Base-by-base conservation (phyloP, 2,329 filamentous ascomycete species). In the Phialophora verrucosa region DNA sequence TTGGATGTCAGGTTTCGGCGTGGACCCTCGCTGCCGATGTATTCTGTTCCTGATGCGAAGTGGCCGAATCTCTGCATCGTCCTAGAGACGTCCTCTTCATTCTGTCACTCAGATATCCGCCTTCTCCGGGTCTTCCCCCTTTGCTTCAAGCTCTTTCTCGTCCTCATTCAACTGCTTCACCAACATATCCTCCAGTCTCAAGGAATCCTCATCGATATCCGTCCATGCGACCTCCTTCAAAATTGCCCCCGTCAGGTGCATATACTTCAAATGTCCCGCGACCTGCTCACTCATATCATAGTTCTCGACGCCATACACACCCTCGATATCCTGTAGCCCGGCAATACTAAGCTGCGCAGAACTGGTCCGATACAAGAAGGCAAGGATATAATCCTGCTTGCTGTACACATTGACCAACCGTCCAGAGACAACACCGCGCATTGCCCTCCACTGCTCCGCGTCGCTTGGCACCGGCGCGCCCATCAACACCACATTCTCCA, bases 351-450 rank as follows among this genome's bases (percentile, higher is more conserved):
- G 83, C 68, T 91, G 88, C 38, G 93, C 85, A 63, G 87, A 91
- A 35, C 89, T 90, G 3, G 90, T 88, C 49, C 92, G 86, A 76
- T 95, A 94, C n/a, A 94, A 79, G 74, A 94, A 93, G 0, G 86
- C 91, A 1, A 95, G 84, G 50, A 95, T 87, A 75, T 91, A 91
- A 77, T 95, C 91, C 69, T 92, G 91, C 59, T 88, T 87, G 11
- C 89, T 91, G 78, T 90, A 95, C 12, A 92, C 90, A 71, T 94
- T 95, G 71, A 93, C 89, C 6, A 95, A 83, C 64, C 88, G 84
- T 1, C 91, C 91, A 0, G 88, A 84, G 0, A 93, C 91, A 0
- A 93, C 90, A 29, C 84, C 84, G 27, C 90, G 85, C 71, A 93
- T 86, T 44, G 85, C 82, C 31, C 88, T 83, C 91, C 91, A 95